These are phyloP conservation scores for Fomitopsis pulvina DNA, from an alignment of 768 basidiomycete species.

Conservation along the genomic window DNA sequence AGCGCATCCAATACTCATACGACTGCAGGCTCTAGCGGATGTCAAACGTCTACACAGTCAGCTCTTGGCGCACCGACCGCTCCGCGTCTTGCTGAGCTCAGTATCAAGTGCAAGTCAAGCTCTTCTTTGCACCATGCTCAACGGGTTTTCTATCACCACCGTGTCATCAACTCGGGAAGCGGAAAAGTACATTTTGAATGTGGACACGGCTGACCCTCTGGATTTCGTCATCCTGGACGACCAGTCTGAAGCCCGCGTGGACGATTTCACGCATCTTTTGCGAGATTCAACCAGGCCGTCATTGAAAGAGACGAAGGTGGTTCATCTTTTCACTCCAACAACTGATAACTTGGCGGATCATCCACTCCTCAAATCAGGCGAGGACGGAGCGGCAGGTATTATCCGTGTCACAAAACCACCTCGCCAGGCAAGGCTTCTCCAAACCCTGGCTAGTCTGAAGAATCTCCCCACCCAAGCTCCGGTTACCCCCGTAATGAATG, in stretches of 20 bases:
- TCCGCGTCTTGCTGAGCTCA: slow-evolving; percentile 51
- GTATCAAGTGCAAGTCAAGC: slow-evolving; percentile 49
- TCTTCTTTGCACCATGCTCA: slow-evolving; percentile 51
- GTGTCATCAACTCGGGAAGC: slow-evolving; percentile 41
- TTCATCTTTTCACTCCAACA: slow-evolving; percentile 70
- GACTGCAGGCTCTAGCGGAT: slow-evolving; percentile 37
- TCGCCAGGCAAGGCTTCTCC: slow-evolving; percentile 50
- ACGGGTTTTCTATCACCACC: slow-evolving; percentile 42
- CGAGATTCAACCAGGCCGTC: slow-evolving; percentile 30
- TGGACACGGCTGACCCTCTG: slow-evolving; percentile 30
- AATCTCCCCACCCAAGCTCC: slow-evolving; percentile 40
- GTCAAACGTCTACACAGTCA: slow-evolving; percentile 39
- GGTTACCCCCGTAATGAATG: slow-evolving; percentile 27
- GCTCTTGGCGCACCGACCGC: slow-evolving; percentile 40
- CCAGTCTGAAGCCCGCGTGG: slow-evolving; percentile 52
- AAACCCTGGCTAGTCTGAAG: slow-evolving; percentile 54
- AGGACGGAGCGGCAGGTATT: slow-evolving; percentile 42
- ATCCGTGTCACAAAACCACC: slow-evolving; percentile 70
- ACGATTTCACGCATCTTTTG: slow-evolving; percentile 48
- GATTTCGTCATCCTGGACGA: slow-evolving; percentile 68
- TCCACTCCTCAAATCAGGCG: slow-evolving; percentile 36
- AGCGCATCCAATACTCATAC: neutral
- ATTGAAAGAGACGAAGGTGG: slow-evolving; percentile 51
- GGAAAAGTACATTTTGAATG: slow-evolving; percentile 32
- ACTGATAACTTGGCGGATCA: slow-evolving; percentile 47